Conservation (phyloP, 1,284 basidiomycete genomes). For the Malassezia yamatoensis region DNA sequence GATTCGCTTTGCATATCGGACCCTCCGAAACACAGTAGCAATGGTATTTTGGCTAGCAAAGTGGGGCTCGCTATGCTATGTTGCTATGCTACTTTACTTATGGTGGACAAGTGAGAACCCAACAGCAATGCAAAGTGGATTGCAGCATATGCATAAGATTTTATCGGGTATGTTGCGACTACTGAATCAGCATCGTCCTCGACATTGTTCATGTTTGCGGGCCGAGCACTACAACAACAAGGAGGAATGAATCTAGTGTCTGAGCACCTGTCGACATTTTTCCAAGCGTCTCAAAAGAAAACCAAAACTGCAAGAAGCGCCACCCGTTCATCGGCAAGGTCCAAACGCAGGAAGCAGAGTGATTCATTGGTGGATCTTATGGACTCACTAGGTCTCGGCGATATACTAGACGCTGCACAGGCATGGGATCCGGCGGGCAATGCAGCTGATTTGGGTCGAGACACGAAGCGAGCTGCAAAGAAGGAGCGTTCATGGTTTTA, state of each 20-base stretch:
- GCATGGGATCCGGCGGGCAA: not conserved
- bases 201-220: not conserved
- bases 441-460: not conserved
- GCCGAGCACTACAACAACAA: not conserved
- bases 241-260: not conserved
- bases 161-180: constrained; percentile 4
- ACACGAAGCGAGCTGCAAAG: not conserved
- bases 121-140: not conserved
- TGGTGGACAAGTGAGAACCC: constrained; percentile 5
- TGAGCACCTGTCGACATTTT: not conserved
- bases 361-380: not conserved
- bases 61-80: constrained; percentile 11
- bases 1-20: constrained; percentile 7
- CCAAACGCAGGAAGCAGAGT: not conserved
- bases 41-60: constrained; percentile 7
- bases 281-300: not conserved
- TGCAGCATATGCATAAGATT: not conserved
- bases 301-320: not conserved
- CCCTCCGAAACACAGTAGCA: constrained; percentile 8
- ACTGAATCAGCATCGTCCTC: not conserved
- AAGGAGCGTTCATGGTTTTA: not conserved
- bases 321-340: too few species aligned
- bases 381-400: not conserved
- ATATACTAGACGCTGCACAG: not conserved
- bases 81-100: constrained; percentile 1